Percentiles rank a stretch among this genome's conserved stretches.
These are phyloP conservation scores for Glomus cerebriforme DNA, from an alignment of 192 early-diverging fungal genomes.

Conservation along the genomic window DNA sequence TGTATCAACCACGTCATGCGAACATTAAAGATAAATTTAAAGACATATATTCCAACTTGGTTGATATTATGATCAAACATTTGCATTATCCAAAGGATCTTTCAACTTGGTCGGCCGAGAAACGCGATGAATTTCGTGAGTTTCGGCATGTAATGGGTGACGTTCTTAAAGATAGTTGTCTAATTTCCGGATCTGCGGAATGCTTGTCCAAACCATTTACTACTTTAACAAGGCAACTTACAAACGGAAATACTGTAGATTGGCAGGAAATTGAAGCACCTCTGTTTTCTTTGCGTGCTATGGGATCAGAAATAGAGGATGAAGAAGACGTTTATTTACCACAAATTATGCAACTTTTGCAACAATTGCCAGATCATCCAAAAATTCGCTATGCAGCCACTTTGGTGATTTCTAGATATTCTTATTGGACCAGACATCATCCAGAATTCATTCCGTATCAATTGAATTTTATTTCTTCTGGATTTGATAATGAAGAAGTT, in stretches of 20 bases:
- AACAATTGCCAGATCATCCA: constrained; percentile 85
- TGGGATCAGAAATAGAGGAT: constrained; percentile 81
- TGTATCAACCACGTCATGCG: constrained; percentile 50
- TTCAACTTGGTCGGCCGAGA: constrained; percentile 72
- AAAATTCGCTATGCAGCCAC: constrained; percentile 96
- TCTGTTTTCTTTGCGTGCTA: constrained; percentile 88
- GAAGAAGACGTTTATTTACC: constrained; percentile 80
- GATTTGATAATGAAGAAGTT: constrained; percentile 85
- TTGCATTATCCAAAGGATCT: constrained; percentile 83
- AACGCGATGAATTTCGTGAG: constrained; percentile 96
- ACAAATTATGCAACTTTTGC: constrained; percentile 88
- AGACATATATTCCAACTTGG: constrained; percentile 64
- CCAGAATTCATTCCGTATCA: constrained; percentile 92
- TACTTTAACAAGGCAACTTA: constrained; percentile 34
- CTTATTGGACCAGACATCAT: constrained; percentile 87
- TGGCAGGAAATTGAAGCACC: constrained; percentile 98
- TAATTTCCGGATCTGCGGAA: constrained; percentile 74
- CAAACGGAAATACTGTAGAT: constrained; percentile 41
- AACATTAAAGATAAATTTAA: constrained; percentile 58
- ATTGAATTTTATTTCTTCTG: constrained; percentile 85
- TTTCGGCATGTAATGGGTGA: constrained; percentile 97
- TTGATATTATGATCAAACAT: constrained; percentile 85
- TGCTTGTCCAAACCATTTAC: constrained; percentile 63
- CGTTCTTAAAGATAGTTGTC: constrained; percentile 92
- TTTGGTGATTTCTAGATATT: constrained; percentile 94